phyloP scores from a whole-genome alignment of 1,284 basidiomycete species.

The Anthracocystis setariae region DNA sequence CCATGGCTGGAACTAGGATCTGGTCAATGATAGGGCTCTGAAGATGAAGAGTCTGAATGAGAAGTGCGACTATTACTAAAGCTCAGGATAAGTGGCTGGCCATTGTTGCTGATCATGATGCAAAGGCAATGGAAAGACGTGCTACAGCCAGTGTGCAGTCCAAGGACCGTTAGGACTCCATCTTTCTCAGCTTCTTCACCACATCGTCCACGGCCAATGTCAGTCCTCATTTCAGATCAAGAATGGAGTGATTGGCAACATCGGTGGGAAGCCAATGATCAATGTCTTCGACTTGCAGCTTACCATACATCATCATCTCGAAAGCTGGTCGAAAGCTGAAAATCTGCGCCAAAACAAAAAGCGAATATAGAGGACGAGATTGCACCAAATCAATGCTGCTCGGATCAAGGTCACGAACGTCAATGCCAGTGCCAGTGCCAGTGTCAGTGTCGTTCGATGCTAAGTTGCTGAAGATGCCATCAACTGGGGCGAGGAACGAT shows the following conservation, averaged over 20 bases:
- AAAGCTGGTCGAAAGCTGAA: slow-evolving; percentile 7
- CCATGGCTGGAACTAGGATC: slow-evolving; percentile 8
- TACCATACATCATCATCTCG: slow-evolving; percentile 8
- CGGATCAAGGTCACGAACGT: slow-evolving; percentile 5
- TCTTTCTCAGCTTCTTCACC: slow-evolving; percentile 16
- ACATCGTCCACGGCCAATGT: too few species aligned
- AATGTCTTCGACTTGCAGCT: slow-evolving; percentile 13
- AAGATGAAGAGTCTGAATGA: slow-evolving; percentile 19
- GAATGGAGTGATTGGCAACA: slow-evolving; percentile 10
- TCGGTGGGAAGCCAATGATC: slow-evolving; percentile 5
- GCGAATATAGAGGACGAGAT: too few species aligned
- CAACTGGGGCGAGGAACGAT: too few species aligned
- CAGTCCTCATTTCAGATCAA: slow-evolving; percentile 18
- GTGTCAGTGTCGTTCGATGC: too few species aligned
- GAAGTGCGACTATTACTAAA: slow-evolving; percentile 7
- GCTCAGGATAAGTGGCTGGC: slow-evolving; percentile 4
- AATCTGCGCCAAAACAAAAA: neutral
- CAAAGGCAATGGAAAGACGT: neutral
- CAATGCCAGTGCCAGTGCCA: slow-evolving; percentile 1
- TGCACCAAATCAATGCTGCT: slow-evolving; percentile 4
- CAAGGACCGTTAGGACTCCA: slow-evolving; percentile 1
- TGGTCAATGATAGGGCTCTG: neutral
- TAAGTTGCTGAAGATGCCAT: too few species aligned
- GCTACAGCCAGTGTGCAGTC: slow-evolving; percentile 1
- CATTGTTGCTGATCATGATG: slow-evolving; percentile 2